Conservation (phyloP, 2,329 filamentous ascomycete species). For the Magnaporthiopsis incrustans region DNA sequence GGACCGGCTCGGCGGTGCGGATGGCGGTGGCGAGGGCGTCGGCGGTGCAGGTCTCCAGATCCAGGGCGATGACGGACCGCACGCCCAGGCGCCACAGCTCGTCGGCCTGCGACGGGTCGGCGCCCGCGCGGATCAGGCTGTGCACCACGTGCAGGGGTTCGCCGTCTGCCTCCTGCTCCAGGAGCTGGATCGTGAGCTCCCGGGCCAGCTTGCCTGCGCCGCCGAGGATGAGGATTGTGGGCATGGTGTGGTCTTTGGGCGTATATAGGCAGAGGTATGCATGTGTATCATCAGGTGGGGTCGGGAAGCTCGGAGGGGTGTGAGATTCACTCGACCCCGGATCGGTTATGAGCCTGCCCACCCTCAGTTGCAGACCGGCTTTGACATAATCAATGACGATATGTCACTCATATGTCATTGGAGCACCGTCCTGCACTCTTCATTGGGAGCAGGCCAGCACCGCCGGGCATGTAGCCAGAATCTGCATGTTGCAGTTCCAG, state of each 20-base stretch:
- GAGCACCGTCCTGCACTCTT: no score
- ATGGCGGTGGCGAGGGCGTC: conserved; percentile 29
- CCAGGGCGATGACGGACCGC: conserved; percentile 30
- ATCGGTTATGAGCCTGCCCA: no score
- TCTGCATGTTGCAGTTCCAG: no score
- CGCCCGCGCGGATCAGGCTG: conserved; percentile 18
- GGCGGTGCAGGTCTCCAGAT: conserved; percentile 29
- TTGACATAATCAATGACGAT: no score
- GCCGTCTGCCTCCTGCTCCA: background rate
- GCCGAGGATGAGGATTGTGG: conserved; percentile 3
- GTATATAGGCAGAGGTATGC: no score
- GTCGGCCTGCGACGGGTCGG: conserved; percentile 21
- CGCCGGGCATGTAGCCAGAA: no score
- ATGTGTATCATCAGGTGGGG: no score
- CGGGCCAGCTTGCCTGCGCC: conserved; percentile 1
- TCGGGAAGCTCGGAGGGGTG: no score
- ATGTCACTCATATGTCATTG: no score
- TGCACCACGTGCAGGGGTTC: conserved; percentile 12
- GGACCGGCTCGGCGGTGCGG: conserved; percentile 16
- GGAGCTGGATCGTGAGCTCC: background rate
- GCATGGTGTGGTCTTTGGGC: background rate
- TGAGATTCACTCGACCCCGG: no score
- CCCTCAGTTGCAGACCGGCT: no score
- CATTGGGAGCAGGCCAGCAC: no score
- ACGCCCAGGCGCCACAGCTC: conserved; percentile 31